Evolutionary conservation across 2,329 filamentous ascomycete genomes (phyloP).

Genomic region (Colletotrichum sp.): DNA sequence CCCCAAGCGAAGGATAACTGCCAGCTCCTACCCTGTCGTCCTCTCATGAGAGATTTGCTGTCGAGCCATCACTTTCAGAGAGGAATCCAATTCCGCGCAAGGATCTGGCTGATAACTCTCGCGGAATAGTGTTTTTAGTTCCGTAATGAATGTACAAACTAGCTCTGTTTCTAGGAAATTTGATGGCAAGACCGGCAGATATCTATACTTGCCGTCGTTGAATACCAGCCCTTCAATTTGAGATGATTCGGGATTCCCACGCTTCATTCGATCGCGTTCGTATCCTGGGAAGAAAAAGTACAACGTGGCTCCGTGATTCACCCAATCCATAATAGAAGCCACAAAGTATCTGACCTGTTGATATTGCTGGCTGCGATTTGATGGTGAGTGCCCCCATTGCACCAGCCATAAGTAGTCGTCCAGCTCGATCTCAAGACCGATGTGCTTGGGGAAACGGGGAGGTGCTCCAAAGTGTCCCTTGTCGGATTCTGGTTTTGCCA

Average conservation of each 20-base stretch:
- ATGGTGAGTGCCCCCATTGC: not conserved
- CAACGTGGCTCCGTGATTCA: not conserved
- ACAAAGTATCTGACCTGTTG: not conserved
- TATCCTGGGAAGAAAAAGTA: not conserved
- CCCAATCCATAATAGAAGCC: not conserved
- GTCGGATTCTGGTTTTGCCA: not conserved
- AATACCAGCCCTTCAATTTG: not conserved
- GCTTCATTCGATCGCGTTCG: too few relatives aligned
- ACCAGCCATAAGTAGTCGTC: not conserved
- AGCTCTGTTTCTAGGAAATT: fast-evolving
- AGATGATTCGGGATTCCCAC: fast-evolving
- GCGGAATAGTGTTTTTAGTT: not conserved
- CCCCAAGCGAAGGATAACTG: not conserved
- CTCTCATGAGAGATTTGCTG: not conserved
- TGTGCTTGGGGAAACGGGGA: not conserved
- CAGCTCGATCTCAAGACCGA: not conserved
- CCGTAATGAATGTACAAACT: fast-evolving
- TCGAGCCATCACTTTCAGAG: not conserved
- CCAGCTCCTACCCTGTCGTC: not conserved
- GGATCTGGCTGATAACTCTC: fast-evolving
- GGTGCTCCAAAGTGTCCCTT: not conserved
- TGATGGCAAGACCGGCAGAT: not conserved
- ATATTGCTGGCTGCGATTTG: not conserved
- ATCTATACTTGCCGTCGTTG: not conserved
- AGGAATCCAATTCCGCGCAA: not conserved